These are phyloP conservation scores for Candida nanaspora DNA, from an alignment of 805 yeast genomes.

Conservation along the genomic window DNA sequence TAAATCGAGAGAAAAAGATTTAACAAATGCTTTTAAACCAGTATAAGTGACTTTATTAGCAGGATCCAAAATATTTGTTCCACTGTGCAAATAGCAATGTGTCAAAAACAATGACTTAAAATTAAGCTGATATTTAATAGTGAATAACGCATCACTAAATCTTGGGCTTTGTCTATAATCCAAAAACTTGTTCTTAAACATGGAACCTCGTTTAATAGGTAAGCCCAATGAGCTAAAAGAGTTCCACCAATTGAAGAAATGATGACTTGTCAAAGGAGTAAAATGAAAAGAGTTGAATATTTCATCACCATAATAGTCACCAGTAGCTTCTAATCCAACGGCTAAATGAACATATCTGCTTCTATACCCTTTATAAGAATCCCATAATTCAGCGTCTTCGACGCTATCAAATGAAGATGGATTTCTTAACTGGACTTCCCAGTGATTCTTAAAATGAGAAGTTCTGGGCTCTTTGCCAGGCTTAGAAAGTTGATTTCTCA, in stretches of 20 bases:
- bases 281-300: constrained; percentile 71
- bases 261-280: constrained; percentile 58
- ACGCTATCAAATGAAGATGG: constrained; percentile 36
- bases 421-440: constrained; percentile 47
- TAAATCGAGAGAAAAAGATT: constrained; percentile 51
- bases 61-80: constrained; percentile 25
- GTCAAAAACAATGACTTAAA: constrained; percentile 68
- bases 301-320: constrained; percentile 10
- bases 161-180: constrained; percentile 18
- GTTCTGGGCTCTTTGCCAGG: constrained; percentile 34
- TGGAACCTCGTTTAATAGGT: constrained; percentile 68
- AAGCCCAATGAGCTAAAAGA: constrained; percentile 72
- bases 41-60: constrained; percentile 44
- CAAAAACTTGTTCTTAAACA: constrained; percentile 48
- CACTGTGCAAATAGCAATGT: constrained; percentile 56
- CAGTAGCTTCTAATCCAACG: constrained; percentile 39
- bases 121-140: constrained; percentile 74
- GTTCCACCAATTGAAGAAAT: constrained; percentile 81
- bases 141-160: constrained; percentile 37
- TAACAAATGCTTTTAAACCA: constrained; percentile 64
- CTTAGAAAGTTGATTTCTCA: background rate
- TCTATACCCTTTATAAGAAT: constrained; percentile 74
- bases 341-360: constrained; percentile 78
- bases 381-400: constrained; percentile 47
- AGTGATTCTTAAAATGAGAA: constrained; percentile 48